phyloP scores from a whole-genome alignment of 1,284 basidiomycete genomes.

The Cryptococcus amylolentus region DNA sequence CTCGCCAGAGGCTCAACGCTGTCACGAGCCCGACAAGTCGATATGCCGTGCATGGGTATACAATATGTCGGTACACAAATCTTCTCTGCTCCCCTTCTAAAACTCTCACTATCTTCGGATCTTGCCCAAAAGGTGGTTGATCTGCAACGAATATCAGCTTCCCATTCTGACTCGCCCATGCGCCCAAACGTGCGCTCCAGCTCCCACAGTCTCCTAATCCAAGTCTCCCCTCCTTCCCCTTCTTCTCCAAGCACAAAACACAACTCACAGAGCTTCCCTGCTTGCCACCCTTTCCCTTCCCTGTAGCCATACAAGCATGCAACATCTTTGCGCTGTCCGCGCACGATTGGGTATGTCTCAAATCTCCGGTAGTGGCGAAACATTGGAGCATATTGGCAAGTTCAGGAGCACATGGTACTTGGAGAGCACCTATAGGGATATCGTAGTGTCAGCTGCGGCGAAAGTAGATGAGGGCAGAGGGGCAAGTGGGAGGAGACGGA shows the following conservation, averaged over 20 bases:
- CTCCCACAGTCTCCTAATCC: background rate
- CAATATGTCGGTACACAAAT: background rate
- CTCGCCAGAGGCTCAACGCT: background rate
- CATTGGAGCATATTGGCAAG: slow-evolving; percentile 81
- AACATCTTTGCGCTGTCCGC: slow-evolving; percentile 63
- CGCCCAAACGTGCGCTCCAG: background rate
- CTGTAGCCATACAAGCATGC: slow-evolving; percentile 70
- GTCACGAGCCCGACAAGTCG: background rate
- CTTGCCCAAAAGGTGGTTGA: slow-evolving; percentile 19
- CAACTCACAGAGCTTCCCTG: slow-evolving; percentile 16
- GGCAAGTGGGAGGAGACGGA: slow-evolving; percentile 4
- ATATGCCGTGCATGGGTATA: slow-evolving; percentile 1
- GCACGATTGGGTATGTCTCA: slow-evolving; percentile 63
- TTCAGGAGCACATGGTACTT: slow-evolving; percentile 68
- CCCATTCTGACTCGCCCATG: background rate
- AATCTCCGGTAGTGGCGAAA: slow-evolving; percentile 79
- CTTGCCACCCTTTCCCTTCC: slow-evolving; percentile 8
- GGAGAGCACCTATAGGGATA: slow-evolving; percentile 52
- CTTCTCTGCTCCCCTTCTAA: background rate
- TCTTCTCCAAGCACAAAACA: background rate
- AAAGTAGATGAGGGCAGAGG: background rate
- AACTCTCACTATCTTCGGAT: slow-evolving; percentile 10
- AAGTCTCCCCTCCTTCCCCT: background rate
- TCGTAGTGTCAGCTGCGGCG: background rate
- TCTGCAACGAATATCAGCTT: slow-evolving; percentile 1